Conservation (phyloP, 2,329 filamentous ascomycete genomes). For the Colletotrichum sp. region DNA sequence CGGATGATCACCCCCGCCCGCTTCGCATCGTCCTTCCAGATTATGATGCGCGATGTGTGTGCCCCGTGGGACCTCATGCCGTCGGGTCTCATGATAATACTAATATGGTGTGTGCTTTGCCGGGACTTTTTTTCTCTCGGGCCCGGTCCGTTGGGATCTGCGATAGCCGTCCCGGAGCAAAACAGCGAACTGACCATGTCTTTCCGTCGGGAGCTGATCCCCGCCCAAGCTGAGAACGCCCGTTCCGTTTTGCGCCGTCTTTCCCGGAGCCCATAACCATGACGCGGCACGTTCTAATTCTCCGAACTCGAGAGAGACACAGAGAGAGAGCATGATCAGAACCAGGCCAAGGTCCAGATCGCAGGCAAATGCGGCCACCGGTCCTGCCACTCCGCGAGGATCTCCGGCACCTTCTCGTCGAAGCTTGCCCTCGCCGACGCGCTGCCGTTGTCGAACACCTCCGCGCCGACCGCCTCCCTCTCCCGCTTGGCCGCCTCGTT, state of each 20-base stretch:
- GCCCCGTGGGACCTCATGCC: neutral
- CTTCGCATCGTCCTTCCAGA: neutral
- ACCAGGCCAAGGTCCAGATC: constrained; percentile 95
- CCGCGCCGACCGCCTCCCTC: constrained; percentile 66
- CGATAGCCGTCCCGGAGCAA: neutral
- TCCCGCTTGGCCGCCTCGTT: constrained; percentile 84
- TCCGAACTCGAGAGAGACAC: neutral
- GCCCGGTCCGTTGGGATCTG: neutral
- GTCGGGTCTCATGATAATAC: neutral
- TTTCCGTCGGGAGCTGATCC: neutral
- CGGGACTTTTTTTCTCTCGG: neutral
- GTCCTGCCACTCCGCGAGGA: constrained; percentile 93
- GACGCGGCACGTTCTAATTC: neutral
- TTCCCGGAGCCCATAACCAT: neutral
- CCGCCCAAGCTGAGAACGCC: neutral
- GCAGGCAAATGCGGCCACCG: constrained; percentile 90
- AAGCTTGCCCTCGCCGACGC: constrained; percentile 76
- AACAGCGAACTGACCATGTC: neutral
- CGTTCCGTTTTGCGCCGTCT: neutral
- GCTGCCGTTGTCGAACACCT: constrained; percentile 73
- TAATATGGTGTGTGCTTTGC: neutral
- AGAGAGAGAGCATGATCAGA: constrained; percentile 53
- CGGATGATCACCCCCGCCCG: neutral
- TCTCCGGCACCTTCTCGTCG: constrained; percentile 91
- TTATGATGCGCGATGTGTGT: neutral